Conservation (phyloP, 2,329 filamentous ascomycete species). For the Colletotrichum salicis region DNA sequence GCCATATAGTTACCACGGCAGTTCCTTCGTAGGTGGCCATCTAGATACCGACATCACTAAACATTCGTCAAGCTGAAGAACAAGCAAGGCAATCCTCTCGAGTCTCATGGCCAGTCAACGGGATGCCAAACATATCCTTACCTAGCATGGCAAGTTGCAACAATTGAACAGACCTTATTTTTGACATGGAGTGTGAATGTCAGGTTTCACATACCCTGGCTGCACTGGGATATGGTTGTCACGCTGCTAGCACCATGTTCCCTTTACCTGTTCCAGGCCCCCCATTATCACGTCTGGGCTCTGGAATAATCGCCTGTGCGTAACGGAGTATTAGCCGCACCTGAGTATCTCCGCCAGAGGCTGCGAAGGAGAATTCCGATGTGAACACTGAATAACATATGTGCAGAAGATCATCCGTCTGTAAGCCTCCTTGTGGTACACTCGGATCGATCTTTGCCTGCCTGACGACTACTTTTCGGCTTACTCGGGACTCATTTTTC, state of each 20-base stretch:
- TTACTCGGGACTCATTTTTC: neutral
- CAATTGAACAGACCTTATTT: constrained; percentile 5
- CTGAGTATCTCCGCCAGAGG: neutral
- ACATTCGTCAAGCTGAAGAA: neutral
- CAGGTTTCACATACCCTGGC: constrained; percentile 11
- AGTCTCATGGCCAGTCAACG: neutral
- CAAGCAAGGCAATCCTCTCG: too few relatives aligned
- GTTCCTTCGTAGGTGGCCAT: neutral
- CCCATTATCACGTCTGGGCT: neutral
- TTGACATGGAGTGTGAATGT: constrained; percentile 7
- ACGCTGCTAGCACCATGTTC: neutral
- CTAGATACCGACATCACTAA: neutral
- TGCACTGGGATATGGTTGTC: constrained; percentile 8
- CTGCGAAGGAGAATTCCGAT: constrained; percentile 8
- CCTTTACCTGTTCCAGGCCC: neutral
- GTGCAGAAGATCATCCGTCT: constrained; percentile 16
- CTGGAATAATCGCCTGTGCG: constrained; percentile 10
- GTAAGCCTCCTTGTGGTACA: constrained; percentile 21
- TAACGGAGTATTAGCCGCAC: neutral
- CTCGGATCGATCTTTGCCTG: constrained; percentile 7
- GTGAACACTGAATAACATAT: constrained; percentile 16
- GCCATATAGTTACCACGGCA: neutral
- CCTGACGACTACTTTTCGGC: neutral
- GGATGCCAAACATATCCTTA: neutral
- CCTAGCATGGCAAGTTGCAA: neutral